Base-by-base conservation (phyloP, 108 stramenopile genomes). In the Cyclotella distinguenda region DNA sequence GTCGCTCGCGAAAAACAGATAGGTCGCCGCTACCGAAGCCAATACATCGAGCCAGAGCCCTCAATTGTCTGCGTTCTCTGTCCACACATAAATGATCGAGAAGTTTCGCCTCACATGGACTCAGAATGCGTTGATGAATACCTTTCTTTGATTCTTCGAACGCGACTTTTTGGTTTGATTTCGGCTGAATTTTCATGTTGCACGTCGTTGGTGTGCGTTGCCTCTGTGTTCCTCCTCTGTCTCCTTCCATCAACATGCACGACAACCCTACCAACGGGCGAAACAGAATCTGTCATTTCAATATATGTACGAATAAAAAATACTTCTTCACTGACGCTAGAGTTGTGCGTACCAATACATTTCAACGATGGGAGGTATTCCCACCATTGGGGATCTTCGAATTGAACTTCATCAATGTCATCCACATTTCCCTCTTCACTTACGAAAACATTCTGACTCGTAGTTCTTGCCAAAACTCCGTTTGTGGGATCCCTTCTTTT, bases 321-420 rank as follows among this genome's bases (percentile, higher is more conserved):
- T n/a, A n/a, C n/a, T n/a, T n/a, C n/a, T n/a, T n/a, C n/a, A n/a
- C n/a, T n/a, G n/a, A n/a, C n/a, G n/a, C n/a, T n/a, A n/a, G n/a
- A n/a, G n/a, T n/a, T n/a, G n/a, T n/a, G n/a, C n/a, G n/a, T n/a
- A n/a, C 95, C 95, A 42, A 96, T 86, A 43, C 88, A 90, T 71
- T 96, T 96, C 43, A 96, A 69, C 10, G 84, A 82, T 8, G 93
- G 91, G 11, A 96, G 60, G 64, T 80, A 82, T 44, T 90, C 78
- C 91, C 91, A 94, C 93, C 93, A 96, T 8, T 66, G 38, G 0
- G 95, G 93, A 57, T 96, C 93, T 67, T 96, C 95, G 49, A 96
- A 96, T 65, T 90, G 86, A 64, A 95, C 88, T 51, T 94, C 87
- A 33, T 47, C 38, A 12, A 60, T 64, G n/a, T 53, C 43, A n/a